Evolutionary conservation across 768 basidiomycete genomes (phyloP).

Genomic region (Suillus alpinus): DNA sequence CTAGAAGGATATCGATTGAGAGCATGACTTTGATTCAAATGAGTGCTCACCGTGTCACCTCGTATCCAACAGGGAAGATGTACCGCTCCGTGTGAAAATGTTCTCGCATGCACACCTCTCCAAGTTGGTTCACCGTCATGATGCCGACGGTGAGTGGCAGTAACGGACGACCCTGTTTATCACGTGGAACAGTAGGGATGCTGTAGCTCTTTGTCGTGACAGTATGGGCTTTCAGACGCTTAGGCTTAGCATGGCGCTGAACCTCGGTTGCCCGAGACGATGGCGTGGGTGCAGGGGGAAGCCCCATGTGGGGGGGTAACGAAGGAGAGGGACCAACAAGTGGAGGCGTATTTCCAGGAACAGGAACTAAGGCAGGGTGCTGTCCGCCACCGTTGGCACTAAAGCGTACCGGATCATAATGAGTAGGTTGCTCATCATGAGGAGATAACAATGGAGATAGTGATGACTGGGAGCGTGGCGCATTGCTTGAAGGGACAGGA

Average conservation of each 20-base stretch:
- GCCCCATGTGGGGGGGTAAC: constrained; percentile 5
- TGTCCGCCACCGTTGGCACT: constrained; percentile 19
- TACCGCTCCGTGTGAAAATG: constrained; percentile 88
- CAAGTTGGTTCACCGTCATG: constrained; percentile 76
- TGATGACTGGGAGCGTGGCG: constrained; percentile 25
- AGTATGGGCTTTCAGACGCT: constrained; percentile 76
- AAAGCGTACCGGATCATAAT: constrained; percentile 23
- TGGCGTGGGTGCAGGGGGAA: constrained; percentile 16
- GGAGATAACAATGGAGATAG: constrained; percentile 35
- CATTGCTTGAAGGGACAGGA: constrained; percentile 14
- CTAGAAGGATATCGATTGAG: constrained; percentile 34
- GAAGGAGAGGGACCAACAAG: constrained; percentile 21
- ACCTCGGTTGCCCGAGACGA: constrained; percentile 25
- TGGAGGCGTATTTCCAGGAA: constrained; percentile 18
- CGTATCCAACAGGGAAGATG: constrained; percentile 86
- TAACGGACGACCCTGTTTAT: constrained; percentile 66
- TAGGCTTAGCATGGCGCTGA: constrained; percentile 59
- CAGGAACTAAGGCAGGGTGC: constrained; percentile 16
- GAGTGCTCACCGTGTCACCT: constrained; percentile 63
- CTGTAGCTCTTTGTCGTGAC: constrained; percentile 74
- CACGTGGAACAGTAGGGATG: constrained; percentile 78
- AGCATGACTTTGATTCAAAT: background rate
- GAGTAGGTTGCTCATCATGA: constrained; percentile 27
- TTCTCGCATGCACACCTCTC: constrained; percentile 76
- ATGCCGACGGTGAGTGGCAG: constrained; percentile 83